phyloP scores from a whole-genome alignment of 495 filamentous ascomycete species.

The Corynascus novoguineensis region DNA sequence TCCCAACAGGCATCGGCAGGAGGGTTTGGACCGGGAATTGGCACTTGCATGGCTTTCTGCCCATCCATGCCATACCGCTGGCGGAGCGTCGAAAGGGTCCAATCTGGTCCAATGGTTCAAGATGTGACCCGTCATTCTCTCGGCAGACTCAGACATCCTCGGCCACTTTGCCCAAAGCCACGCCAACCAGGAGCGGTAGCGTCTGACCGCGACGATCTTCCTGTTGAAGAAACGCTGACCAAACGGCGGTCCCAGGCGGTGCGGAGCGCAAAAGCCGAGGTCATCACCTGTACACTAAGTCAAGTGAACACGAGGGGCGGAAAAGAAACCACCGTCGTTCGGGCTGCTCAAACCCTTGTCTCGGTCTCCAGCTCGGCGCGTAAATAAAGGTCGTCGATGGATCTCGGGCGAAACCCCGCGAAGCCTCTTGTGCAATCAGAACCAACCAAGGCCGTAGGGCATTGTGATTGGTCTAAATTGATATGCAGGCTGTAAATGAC shows the following conservation, averaged over 20 bases:
- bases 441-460: conserved; percentile 30
- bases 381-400: conserved; percentile 46
- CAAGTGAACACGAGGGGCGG: conserved; percentile 6
- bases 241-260: conserved; percentile 29
- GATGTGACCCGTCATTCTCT: conserved; percentile 21
- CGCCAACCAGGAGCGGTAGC: conserved; percentile 20
- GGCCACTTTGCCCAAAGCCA: not conserved
- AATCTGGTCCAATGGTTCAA: not conserved
- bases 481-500: conserved; percentile 22
- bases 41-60: conserved; percentile 8
- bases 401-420: conserved; percentile 31
- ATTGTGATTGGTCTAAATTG: conserved; percentile 36
- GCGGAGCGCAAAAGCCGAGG: conserved; percentile 28
- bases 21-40: not conserved
- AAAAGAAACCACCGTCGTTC: conserved; percentile 23
- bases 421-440: conserved; percentile 41
- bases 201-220: conserved; percentile 18
- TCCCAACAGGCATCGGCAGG: not conserved
- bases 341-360: conserved; percentile 35
- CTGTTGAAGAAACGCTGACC: conserved; percentile 5
- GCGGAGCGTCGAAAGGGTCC: not conserved
- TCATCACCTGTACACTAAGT: too few relatives aligned
- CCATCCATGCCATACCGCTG: not conserved
- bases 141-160: not conserved
- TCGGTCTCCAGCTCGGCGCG: conserved; percentile 40